Evolutionary conservation across 768 basidiomycete genomes (phyloP).

Genomic region (Holtermanniella nyarrowii): DNA sequence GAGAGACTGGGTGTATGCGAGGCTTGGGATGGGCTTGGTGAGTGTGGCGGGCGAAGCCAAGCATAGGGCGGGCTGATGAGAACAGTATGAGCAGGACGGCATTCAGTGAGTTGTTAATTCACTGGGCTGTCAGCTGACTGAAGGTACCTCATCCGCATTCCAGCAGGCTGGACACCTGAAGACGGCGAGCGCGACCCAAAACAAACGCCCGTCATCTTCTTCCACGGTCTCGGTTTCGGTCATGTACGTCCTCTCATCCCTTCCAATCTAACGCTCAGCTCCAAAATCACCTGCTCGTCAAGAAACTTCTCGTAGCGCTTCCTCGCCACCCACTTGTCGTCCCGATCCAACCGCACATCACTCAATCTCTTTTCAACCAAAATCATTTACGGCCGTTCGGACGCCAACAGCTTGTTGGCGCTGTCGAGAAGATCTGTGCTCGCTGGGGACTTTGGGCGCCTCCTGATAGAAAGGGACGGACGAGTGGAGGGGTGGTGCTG

Average conservation of each 20-base stretch:
- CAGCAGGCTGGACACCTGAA: constrained; percentile 54
- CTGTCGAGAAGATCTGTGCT: constrained; percentile 51
- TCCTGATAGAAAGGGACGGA: constrained; percentile 4
- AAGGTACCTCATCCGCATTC: constrained; percentile 67
- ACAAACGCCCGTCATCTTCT: constrained; percentile 59
- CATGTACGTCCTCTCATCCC: constrained; percentile 38
- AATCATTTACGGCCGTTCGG: constrained; percentile 60
- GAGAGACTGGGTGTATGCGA: constrained; percentile 20
- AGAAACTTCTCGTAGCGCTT: constrained; percentile 41
- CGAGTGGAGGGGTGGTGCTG: constrained; percentile 55
- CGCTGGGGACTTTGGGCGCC: constrained; percentile 56
- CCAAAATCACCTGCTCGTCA: constrained; percentile 51
- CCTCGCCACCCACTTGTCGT: constrained; percentile 65
- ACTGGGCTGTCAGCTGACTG: neutral
- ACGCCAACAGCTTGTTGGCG: constrained; percentile 52
- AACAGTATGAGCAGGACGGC: constrained; percentile 47
- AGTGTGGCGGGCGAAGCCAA: constrained; percentile 15
- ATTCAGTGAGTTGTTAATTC: constrained; percentile 52
- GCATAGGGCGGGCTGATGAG: neutral
- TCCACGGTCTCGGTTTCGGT: constrained; percentile 83
- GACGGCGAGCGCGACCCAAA: constrained; percentile 46
- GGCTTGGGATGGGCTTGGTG: constrained; percentile 48
- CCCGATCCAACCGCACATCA: constrained; percentile 72
- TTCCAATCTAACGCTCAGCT: constrained; percentile 31
- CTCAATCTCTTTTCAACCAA: constrained; percentile 72